Base-by-base conservation (phyloP, 2,329 filamentous ascomycete genomes). In the Immersiporthe knoxdaviesiana region DNA sequence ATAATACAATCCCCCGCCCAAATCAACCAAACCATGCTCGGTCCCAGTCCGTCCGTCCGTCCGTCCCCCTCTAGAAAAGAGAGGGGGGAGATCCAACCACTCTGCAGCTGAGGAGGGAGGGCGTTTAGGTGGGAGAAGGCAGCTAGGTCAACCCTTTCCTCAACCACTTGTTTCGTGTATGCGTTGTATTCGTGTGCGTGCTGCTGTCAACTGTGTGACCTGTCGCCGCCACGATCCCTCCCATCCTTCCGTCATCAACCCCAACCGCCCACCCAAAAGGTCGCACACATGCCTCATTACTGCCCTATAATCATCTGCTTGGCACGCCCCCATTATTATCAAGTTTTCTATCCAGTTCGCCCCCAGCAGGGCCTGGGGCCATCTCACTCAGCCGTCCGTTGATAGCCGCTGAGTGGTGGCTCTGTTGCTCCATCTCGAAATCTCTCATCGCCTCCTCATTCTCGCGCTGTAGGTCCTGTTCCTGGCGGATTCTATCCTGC, bases 391-490 rank as follows among this genome's bases (percentile, higher is more conserved):
- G 16, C 21, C 37, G 44, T 50, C 68, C 68, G 44, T 63, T 70
- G 16, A 39, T 50, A 12, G 52, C 21, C 39, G 69, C 41, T 1
- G 69, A 37, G 67, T 76, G 71, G 66, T 71, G 74, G 65, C 74
- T 76, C 58, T 76, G 74, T 65, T 79, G 76, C 70, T 76, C 75
- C 69, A 73, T 73, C 70, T 79, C 76, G 68, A 77, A 77, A 68
- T 77, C 77, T 66, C 78, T 76, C 77, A 78, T 77, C 16, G 79
- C 79, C 74, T 78, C 76, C 74, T 81, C 80, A 65, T 81, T 81
- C 69, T 79, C 77, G 56, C 74, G 75, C 69, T 78, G 76, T 47
- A 81, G 74, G n/a, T 78, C 78, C 64, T 76, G 76, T 69, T 81
- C 78, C 59, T 79, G 75, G 61, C 77, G 69, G 67, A 71, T 44